Base-by-base conservation (phyloP, 805 yeast genomes). In the Kuraishia floccosa region DNA sequence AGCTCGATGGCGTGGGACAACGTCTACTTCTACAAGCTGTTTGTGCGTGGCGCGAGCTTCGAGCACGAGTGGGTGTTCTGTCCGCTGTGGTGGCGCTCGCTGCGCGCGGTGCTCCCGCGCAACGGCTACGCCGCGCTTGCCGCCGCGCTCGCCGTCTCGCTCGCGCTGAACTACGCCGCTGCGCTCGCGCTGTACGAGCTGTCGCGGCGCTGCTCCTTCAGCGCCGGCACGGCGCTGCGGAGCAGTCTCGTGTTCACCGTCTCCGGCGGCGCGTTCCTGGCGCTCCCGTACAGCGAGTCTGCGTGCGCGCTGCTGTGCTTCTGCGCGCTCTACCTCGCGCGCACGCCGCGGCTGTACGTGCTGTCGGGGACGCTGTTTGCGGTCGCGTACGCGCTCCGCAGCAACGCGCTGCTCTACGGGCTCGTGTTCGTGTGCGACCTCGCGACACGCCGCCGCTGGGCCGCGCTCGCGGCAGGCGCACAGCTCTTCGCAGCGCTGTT, bases 21-120 rank as follows among this genome's bases (percentile, higher is more conserved):
- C 2, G 91, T 86, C 0, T 86, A 76, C 51, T 86, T 81, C 45
- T 50, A 68, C 11, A 72, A 75, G 27, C 49, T 76, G 33, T 71
- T 81, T 21, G 47, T 52, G 7, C 50, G 66, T 11, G 72, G 66
- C 0, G 50, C 55, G 11, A 49, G 56, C n/a, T 87, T 63, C 52
- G 97, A 89, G 52, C 95, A 89, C 50, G 94, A 86, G 53, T 81
- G 72, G 65, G 96, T 93, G 4, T 89, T 84, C 49, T 75, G 93
- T 17, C 81, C 81, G 8, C 46, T 72, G 2, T 89, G 95, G 94
- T 65, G 78, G 59, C 46, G 69, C 16, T 28, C 76, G 3, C 30
- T 51, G 27, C 48, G 39, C 3, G 42, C 39, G 9, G 11, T 41
- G 25, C n/a, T n/a, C n/a, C n/a, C n/a, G n/a, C n/a, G n/a, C n/a